Base-by-base conservation (phyloP, 148 eudicot genomes). In the Polygonum maritimum region DNA sequence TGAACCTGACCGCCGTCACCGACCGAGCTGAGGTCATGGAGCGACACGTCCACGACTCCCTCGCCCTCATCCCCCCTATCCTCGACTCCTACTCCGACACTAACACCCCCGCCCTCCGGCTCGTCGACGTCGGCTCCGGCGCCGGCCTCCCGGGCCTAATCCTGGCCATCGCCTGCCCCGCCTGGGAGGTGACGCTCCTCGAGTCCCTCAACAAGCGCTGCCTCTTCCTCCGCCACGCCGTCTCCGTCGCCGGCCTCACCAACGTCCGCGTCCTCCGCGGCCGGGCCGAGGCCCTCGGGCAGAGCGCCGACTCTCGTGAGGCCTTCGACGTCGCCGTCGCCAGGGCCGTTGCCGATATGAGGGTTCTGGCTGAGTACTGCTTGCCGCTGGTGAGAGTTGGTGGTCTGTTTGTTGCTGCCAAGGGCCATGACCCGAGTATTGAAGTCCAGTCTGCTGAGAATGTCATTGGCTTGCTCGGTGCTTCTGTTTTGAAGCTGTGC, bases 341-440 rank as follows among this genome's bases (percentile, higher is more conserved):
- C 31, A 86, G 98, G 84, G 98, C 98, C 63, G 98, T 95, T 79
- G 97, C 97, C 52, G 98, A 95, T 80, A 77, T 92, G 86, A 89
- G 98, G 83, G 78, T 89, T 82, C 55, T 82, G 89, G 98, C 92
- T 80, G 98, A 95, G 80, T 95, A 92, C 71, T 95, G 97, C 77
- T 88, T 95, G 82, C 98, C 98, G 73, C 79, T 95, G 77, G 98
- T 95, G 79, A 94, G 94, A 14, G 89, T 88, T 74, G 97, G 96
- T 65, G 97, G 98, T 81, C 78, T 92, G 79, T 92, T 95, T 85
- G 89, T 92, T 31, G 98, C 98, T 80, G 98, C 98, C 15, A 92
- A 95, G 82, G 98, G 98, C 73, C 98, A 90, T 77, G 88, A 90
- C 83, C 97, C 97, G 73, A 86, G 83, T 94, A 94, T 88, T 69